Percentiles rank a stretch among this genome's conserved stretches.
Conservation (phyloP, 768 basidiomycete species). For the Rhodosporidiobolus odoratus region DNA sequence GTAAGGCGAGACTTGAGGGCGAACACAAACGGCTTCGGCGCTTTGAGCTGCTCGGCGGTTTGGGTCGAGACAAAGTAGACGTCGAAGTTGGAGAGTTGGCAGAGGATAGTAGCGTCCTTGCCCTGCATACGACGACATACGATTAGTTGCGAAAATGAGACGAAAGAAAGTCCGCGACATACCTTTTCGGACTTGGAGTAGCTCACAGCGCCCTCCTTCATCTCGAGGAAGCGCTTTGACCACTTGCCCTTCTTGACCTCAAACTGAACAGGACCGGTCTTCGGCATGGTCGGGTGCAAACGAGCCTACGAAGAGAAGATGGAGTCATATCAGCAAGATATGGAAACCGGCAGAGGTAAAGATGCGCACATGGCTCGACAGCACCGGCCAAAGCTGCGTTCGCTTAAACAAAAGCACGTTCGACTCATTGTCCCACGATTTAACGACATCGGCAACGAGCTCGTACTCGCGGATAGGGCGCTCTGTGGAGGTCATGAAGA, state of each 20-base stretch:
- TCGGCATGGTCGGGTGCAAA: constrained; percentile 45
- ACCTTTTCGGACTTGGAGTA: constrained; percentile 85
- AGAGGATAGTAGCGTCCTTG: constrained; percentile 75
- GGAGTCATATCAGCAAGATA: constrained; percentile 46
- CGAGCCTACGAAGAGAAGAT: neutral
- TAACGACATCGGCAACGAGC: constrained; percentile 66
- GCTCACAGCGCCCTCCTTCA: constrained; percentile 79
- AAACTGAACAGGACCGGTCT: constrained; percentile 69
- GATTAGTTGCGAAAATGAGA: constrained; percentile 10
- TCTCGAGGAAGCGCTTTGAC: constrained; percentile 83
- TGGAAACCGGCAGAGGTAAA: neutral
- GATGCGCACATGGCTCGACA: constrained; percentile 11
- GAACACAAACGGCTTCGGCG: constrained; percentile 80
- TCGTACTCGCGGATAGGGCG: constrained; percentile 86
- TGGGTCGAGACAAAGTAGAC: constrained; percentile 70
- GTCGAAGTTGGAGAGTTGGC: constrained; percentile 82
- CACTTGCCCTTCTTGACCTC: constrained; percentile 90
- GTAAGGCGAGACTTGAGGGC: constrained; percentile 70
- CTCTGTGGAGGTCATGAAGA: constrained; percentile 49
- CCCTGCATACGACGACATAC: constrained; percentile 52
- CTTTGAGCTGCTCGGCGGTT: constrained; percentile 53
- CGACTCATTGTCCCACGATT: constrained; percentile 78
- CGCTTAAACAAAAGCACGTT: constrained; percentile 75
- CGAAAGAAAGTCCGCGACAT: constrained; percentile 40
- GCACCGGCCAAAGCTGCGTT: constrained; percentile 56